These are phyloP conservation scores for Antarctomyces pellizariae DNA, from an alignment of 495 filamentous ascomycete genomes.

Conservation along the genomic window DNA sequence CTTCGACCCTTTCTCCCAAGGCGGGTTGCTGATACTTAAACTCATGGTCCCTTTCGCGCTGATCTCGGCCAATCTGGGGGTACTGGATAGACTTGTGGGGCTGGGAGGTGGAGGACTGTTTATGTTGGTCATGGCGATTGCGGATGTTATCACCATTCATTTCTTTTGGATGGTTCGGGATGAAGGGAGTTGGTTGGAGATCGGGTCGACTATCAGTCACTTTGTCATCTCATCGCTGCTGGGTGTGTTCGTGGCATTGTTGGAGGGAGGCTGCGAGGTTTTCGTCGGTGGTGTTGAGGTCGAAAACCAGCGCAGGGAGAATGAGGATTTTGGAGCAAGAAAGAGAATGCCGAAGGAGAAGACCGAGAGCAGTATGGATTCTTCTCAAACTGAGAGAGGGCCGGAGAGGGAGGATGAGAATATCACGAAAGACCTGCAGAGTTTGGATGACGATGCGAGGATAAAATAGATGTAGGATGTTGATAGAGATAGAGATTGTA, in stretches of 20 bases:
- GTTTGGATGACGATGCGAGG: background rate
- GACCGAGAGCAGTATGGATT: conserved; percentile 2
- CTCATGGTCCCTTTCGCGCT: conserved; percentile 84
- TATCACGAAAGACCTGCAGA: background rate
- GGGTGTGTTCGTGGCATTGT: conserved; percentile 70
- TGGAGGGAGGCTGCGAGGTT: conserved; percentile 69
- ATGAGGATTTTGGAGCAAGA: conserved; percentile 9
- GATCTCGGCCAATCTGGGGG: conserved; percentile 79
- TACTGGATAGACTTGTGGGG: conserved; percentile 67
- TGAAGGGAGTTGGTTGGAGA: conserved; percentile 92
- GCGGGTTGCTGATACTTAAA: conserved; percentile 69
- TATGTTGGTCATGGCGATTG: conserved; percentile 83
- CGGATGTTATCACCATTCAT: conserved; percentile 80
- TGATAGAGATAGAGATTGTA: no score
- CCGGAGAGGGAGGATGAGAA: background rate
- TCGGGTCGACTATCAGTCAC: conserved; percentile 84
- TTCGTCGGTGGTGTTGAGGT: conserved; percentile 71
- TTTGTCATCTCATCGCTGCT: conserved; percentile 79
- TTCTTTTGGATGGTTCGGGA: conserved; percentile 97
- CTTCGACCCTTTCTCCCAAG: conserved; percentile 86
- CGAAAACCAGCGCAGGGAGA: conserved; percentile 16
- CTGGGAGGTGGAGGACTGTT: conserved; percentile 71
- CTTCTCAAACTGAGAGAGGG: no score
- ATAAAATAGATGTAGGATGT: no score
- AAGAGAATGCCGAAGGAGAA: conserved; percentile 9